Percentiles rank a stretch among this genome's conserved stretches.
These are phyloP conservation scores for Ceratocystiopsis sp. DNA, from an alignment of 2,329 filamentous ascomycete species.

Conservation along the genomic window DNA sequence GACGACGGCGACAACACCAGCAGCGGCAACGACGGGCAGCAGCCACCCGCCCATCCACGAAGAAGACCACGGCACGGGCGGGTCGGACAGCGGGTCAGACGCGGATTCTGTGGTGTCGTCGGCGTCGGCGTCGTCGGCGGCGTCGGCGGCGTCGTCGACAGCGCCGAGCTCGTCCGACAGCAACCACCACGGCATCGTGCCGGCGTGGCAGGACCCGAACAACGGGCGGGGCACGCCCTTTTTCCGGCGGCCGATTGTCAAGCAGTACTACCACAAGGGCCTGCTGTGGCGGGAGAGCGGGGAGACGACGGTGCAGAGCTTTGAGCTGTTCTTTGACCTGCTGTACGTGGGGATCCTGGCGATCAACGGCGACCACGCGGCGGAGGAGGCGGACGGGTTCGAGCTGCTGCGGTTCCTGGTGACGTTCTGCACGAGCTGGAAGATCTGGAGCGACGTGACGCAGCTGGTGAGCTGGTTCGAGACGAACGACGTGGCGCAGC, in stretches of 20 bases:
- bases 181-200: constrained; percentile 2
- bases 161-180: background rate
- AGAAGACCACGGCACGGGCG: background rate
- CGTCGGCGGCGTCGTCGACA: constrained; percentile 5
- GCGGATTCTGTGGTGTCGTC: constrained; percentile 4
- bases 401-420: constrained; percentile 42
- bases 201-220: constrained; percentile 11
- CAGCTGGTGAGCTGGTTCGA: constrained; percentile 45
- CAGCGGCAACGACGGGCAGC: background rate
- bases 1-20: background rate
- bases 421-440: constrained; percentile 45
- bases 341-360: constrained; percentile 49
- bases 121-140: constrained; percentile 7
- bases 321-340: constrained; percentile 48
- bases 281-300: constrained; percentile 44
- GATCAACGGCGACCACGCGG: constrained; percentile 42
- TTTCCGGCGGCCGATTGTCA: constrained; percentile 40
- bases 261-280: constrained; percentile 50
- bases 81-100: background rate
- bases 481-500: constrained; percentile 40
- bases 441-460: constrained; percentile 44
- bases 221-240: constrained; percentile 32
- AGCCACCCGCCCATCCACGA: background rate
- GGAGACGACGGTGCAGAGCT: constrained; percentile 41
- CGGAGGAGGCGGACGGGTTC: constrained; percentile 34